Conservation (phyloP, 1,284 basidiomycete genomes). For the Ganoderma sinense region DNA sequence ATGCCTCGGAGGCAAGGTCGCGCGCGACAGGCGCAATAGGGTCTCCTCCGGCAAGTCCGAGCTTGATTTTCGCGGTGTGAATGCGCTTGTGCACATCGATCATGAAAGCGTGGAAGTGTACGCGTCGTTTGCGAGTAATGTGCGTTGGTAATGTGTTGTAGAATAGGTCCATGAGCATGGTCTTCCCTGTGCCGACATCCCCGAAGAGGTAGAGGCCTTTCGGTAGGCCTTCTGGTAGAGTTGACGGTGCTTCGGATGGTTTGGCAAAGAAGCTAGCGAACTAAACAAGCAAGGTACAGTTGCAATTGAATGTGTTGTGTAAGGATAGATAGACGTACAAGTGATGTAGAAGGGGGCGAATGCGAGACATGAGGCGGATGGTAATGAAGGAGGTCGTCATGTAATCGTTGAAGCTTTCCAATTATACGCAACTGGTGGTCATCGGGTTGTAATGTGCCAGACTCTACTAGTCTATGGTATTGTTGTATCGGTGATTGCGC, state of each 20-base stretch:
- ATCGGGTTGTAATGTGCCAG: slow-evolving; percentile 81
- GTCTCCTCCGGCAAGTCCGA: slow-evolving; percentile 79
- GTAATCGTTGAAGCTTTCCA: slow-evolving; percentile 80
- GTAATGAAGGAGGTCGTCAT: slow-evolving; percentile 80
- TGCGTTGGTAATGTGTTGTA: slow-evolving; percentile 87
- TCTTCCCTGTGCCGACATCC: slow-evolving; percentile 96
- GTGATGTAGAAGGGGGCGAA: slow-evolving; percentile 41
- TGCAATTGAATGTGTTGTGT: neutral
- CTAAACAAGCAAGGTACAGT: slow-evolving; percentile 42
- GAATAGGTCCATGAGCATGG: slow-evolving; percentile 99
- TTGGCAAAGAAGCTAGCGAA: slow-evolving; percentile 70
- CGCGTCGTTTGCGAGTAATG: slow-evolving; percentile 81
- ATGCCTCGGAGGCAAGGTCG: slow-evolving; percentile 87
- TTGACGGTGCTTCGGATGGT: slow-evolving; percentile 41
- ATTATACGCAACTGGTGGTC: slow-evolving; percentile 89
- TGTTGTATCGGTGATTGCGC: slow-evolving; percentile 61
- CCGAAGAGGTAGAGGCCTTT: slow-evolving; percentile 97
- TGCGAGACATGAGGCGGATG: slow-evolving; percentile 69
- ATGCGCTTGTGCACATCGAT: slow-evolving; percentile 96
- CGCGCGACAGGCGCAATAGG: slow-evolving; percentile 90
- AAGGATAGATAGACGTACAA: slow-evolving; percentile 28
- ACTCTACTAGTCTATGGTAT: slow-evolving; percentile 79
- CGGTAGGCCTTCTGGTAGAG: slow-evolving; percentile 65
- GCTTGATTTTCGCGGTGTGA: slow-evolving; percentile 78
- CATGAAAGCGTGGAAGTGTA: slow-evolving; percentile 99